phyloP scores from a whole-genome alignment of 495 filamentous ascomycete species.

The Trichodelitschia bisporula region DNA sequence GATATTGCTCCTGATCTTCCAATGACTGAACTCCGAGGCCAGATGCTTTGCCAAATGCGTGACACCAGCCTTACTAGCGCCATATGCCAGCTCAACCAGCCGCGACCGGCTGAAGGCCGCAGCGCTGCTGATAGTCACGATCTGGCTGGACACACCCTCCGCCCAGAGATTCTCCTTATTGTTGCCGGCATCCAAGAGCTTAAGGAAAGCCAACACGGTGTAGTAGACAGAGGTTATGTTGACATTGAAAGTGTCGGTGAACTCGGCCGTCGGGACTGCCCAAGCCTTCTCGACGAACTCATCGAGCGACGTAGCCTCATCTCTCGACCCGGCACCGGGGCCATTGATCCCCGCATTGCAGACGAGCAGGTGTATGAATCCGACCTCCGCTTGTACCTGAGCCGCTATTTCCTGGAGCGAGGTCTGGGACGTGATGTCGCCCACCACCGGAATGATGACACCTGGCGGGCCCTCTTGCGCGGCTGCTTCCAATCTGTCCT shows the following conservation, averaged over 20 bases:
- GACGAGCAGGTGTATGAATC: slow-evolving; percentile 36
- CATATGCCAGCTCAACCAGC: slow-evolving; percentile 35
- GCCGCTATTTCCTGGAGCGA: slow-evolving; percentile 27
- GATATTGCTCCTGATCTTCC: slow-evolving; percentile 36
- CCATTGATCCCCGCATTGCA: slow-evolving; percentile 43
- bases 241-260: slow-evolving; percentile 29
- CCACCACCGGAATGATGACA: slow-evolving; percentile 32
- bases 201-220: slow-evolving; percentile 36
- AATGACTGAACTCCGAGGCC: slow-evolving; percentile 24
- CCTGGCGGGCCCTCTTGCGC: slow-evolving; percentile 8
- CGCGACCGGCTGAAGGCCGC: slow-evolving; percentile 29
- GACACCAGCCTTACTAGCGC: slow-evolving; percentile 34
- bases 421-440: slow-evolving; percentile 41
- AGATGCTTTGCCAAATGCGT: slow-evolving; percentile 41
- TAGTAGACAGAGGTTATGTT: slow-evolving; percentile 38
- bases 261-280: slow-evolving; percentile 27
- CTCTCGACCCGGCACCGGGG: slow-evolving; percentile 17
- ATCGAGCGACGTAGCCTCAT: slow-evolving; percentile 18
- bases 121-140: slow-evolving; percentile 39
- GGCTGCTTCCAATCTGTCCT: slow-evolving; percentile 25
- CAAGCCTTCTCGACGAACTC: slow-evolving; percentile 28
- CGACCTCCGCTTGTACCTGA: slow-evolving; percentile 26
- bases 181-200: slow-evolving; percentile 37
- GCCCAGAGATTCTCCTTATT: slow-evolving; percentile 22
- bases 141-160: slow-evolving; percentile 30